These are phyloP conservation scores for Kwoniella heveanensis DNA, from an alignment of 768 basidiomycete genomes.

Conservation along the genomic window DNA sequence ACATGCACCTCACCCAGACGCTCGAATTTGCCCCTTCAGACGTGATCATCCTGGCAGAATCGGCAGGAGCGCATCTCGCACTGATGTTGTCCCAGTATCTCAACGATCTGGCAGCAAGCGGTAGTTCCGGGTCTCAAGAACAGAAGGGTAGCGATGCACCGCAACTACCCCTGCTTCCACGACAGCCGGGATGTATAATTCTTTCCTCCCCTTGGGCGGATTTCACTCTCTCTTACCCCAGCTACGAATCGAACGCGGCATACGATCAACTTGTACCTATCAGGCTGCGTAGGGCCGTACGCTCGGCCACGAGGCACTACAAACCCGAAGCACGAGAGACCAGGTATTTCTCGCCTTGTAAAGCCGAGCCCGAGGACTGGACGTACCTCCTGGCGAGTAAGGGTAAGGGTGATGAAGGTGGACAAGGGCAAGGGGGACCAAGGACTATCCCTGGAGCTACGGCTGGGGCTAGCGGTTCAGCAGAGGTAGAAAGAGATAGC, in stretches of 20 bases:
- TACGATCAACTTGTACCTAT: conserved; percentile 26
- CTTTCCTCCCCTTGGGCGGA: conserved; percentile 43
- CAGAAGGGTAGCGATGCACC: no score
- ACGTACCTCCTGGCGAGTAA: conserved; percentile 21
- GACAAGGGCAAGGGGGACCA: no score
- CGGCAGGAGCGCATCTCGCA: conserved; percentile 74
- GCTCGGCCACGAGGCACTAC: conserved; percentile 26
- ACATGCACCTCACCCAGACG: conserved; percentile 65
- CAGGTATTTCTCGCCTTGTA: conserved; percentile 39
- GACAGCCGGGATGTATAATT: conserved; percentile 30
- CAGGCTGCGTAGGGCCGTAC: conserved; percentile 14
- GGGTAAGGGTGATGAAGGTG: background rate
- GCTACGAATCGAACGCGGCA: conserved; percentile 15
- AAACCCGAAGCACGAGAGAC: background rate
- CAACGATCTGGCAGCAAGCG: conserved; percentile 17
- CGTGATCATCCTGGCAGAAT: conserved; percentile 73
- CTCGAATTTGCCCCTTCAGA: conserved; percentile 65
- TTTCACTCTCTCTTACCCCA: conserved; percentile 29
- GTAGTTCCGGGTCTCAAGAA: no score
- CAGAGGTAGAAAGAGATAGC: no score
- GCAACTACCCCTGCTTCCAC: no score
- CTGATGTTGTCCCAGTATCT: conserved; percentile 53
- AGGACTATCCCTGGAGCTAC: no score
- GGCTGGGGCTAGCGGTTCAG: no score
- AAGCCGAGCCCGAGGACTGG: conserved; percentile 21